Conservation (phyloP, 2,329 filamentous ascomycete species). For the Exutisphaerella laricina region DNA sequence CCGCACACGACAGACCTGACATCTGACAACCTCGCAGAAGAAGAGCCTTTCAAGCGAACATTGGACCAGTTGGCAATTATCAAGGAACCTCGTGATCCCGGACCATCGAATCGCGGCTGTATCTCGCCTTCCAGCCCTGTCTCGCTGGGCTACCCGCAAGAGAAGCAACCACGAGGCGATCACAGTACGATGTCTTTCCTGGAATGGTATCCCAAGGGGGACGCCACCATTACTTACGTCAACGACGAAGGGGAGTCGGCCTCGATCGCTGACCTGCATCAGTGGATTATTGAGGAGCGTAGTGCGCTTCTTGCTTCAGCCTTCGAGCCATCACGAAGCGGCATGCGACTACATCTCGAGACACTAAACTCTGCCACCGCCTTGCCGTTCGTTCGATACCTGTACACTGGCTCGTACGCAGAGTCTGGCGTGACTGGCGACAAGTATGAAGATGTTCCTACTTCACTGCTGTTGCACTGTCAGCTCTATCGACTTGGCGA, state of each 20-base stretch:
- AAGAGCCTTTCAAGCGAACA: neutral
- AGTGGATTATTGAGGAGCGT: constrained; percentile 30
- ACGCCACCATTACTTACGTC: constrained; percentile 29
- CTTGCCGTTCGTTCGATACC: constrained; percentile 37
- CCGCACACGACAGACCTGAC: neutral
- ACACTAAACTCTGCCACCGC: constrained; percentile 32
- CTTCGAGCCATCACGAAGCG: constrained; percentile 35
- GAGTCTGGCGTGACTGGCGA: constrained; percentile 21
- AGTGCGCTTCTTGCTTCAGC: constrained; percentile 38
- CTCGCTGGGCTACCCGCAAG: neutral
- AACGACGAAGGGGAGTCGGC: constrained; percentile 30
- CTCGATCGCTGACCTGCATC: constrained; percentile 33
- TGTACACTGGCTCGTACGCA: constrained; percentile 40
- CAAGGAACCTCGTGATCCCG: neutral
- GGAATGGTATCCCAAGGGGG: constrained; percentile 22
- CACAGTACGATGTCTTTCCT: constrained; percentile 19
- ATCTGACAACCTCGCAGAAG: neutral
- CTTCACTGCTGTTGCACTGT: constrained; percentile 37
- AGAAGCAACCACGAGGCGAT: neutral
- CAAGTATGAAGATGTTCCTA: constrained; percentile 26
- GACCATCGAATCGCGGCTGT: constrained; percentile 4
- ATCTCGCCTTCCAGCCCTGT: constrained; percentile 8
- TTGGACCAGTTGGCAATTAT: neutral
- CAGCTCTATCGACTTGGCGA: constrained; percentile 39
- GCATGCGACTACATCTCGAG: constrained; percentile 37